Evolutionary conservation across 2,329 filamentous ascomycete genomes (phyloP), one percentile per base, ranked within the genome.

Genomic region (Zymoseptoria passerinii): DNA sequence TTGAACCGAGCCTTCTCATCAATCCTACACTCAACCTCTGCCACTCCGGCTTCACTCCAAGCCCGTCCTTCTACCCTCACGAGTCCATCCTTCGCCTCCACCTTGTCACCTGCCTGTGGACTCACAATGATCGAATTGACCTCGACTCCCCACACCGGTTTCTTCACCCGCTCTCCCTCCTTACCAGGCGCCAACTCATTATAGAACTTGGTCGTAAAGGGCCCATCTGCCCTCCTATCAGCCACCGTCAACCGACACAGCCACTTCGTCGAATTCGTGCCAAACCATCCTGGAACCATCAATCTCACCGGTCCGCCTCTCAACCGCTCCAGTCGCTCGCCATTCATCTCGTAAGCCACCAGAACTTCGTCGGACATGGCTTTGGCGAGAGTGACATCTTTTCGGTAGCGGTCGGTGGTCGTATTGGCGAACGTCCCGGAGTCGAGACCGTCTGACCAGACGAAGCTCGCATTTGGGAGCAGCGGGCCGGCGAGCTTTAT

Each of bases 191-290:
- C 64, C 4, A 58, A 50, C 50, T 66, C 65, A 23, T 71, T 71
- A 50, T 71, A 71, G 51, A 70, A 69, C 0, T 8, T 64, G 5
- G 66, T 71, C 2, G 68, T 71, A 52, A 65, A 72, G 6, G 66
- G 64, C 3, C 67, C 66, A 16, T 52, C 49, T 4, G 66, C 66
- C 40, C 70, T 57, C 9, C 54, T 28, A 18, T 60, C 51, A 28
- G 61, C 59, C 19, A 70, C 44, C 6, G 63, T 58, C 4, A 72
- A 28, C 19, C 59, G 65, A 28, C 65, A 70, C 18, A 71, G 52
- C 70, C 70, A 71, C 53, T 72, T 72, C 8, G 66, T 69, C 20
- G 61, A 66, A 54, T 72, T 72, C 52, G 68, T 71, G 4, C 70
- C 70, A 58, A 70, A 71, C 61, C 65, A 72, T 7, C 68, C 70